Evolutionary conservation across 2,329 filamentous ascomycete genomes (phyloP).

Genomic region (Karstenula rhodostoma): DNA sequence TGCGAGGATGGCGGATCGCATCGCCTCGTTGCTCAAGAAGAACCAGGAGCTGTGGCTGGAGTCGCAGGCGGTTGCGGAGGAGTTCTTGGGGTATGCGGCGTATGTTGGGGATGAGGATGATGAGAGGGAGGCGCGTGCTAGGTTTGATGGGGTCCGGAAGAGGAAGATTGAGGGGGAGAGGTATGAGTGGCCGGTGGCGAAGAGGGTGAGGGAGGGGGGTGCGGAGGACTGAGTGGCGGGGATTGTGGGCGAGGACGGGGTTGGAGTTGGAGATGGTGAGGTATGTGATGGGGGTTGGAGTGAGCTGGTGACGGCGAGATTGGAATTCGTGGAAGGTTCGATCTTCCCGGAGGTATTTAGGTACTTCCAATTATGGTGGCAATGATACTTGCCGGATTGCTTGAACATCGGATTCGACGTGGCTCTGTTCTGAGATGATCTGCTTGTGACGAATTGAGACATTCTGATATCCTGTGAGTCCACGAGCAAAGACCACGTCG

Average conservation of each 20-base stretch:
- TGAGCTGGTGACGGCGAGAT: too few species aligned
- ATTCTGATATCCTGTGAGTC: too few species aligned
- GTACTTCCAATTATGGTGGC: too few species aligned
- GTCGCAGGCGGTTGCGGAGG: not conserved
- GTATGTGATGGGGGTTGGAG: too few species aligned
- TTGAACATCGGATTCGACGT: too few species aligned
- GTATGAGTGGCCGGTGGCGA: not conserved
- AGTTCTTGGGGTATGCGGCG: not conserved
- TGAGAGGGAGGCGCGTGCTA: not conserved
- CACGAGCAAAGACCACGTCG: too few species aligned
- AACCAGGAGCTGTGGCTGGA: not conserved
- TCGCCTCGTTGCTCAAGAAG: not conserved
- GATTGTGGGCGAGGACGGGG: not conserved
- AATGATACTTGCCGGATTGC: too few species aligned
- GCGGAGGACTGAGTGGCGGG: conserved; percentile 19
- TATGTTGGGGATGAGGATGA: not conserved
- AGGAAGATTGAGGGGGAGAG: not conserved
- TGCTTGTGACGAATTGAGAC: too few species aligned
- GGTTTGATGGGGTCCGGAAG: not conserved
- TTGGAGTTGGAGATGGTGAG: not conserved
- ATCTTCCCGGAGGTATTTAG: too few species aligned
- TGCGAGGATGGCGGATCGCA: not conserved
- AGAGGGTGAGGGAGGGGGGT: not conserved
- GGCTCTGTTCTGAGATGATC: too few species aligned
- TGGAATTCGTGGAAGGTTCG: too few species aligned